Conservation (phyloP, 345 rosid genomes). For the Acer campestre region DNA sequence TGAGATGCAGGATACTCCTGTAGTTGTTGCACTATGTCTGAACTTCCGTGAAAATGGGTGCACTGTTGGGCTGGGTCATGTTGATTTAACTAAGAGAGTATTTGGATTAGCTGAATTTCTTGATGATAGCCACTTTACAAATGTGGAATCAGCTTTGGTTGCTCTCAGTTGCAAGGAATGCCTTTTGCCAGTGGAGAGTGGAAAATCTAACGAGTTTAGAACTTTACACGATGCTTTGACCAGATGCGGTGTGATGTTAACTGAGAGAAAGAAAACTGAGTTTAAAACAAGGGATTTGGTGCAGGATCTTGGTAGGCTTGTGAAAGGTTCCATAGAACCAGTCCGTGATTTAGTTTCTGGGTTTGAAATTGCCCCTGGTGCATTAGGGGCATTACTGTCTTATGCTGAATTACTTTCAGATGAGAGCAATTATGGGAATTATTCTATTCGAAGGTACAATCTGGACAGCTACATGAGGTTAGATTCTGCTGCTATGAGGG, state of each 20-base stretch:
- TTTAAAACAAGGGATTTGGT: constrained; percentile 89
- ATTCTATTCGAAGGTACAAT: constrained; percentile 58
- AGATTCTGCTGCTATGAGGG: constrained; percentile 96
- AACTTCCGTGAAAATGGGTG: constrained; percentile 70
- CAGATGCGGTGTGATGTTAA: constrained; percentile 82
- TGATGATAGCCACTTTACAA: constrained; percentile 94
- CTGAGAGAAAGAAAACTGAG: constrained; percentile 85
- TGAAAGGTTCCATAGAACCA: constrained; percentile 84
- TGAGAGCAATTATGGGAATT: constrained; percentile 83
- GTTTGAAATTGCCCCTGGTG: constrained; percentile 84
- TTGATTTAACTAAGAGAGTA: constrained; percentile 76
- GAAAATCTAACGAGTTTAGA: constrained; percentile 58
- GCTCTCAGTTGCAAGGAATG: constrained; percentile 97
- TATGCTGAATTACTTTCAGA: constrained; percentile 86
- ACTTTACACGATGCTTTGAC: constrained; percentile 62
- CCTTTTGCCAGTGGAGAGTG: constrained; percentile 75
- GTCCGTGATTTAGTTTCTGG: constrained; percentile 79
- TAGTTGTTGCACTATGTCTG: constrained; percentile 65
- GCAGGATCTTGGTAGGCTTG: constrained; percentile 84
- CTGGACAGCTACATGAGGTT: constrained; percentile 79
- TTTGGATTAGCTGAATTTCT: constrained; percentile 91
- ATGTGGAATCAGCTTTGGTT: constrained; percentile 85
- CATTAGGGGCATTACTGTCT: constrained; percentile 79
- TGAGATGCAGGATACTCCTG: constrained; percentile 95
- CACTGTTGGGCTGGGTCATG: constrained; percentile 76